These are phyloP conservation scores for Aureobasidium sp. DNA, from an alignment of 2,329 filamentous ascomycete species.

Conservation along the genomic window DNA sequence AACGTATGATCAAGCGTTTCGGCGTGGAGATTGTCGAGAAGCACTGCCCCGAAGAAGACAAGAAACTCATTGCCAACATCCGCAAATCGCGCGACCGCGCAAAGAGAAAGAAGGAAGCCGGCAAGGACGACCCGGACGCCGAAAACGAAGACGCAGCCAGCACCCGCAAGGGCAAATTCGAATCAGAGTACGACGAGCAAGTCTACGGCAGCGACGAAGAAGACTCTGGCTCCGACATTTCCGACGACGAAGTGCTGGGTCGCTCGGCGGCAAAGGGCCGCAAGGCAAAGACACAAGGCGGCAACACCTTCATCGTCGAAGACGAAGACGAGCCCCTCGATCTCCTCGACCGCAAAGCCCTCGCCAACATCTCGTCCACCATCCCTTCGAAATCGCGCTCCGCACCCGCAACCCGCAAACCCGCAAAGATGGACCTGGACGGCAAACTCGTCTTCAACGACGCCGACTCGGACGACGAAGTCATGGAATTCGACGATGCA, in stretches of 20 bases:
- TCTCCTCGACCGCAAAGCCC: constrained; percentile 77
- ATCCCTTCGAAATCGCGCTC: constrained; percentile 58
- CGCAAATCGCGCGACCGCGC: constrained; percentile 87
- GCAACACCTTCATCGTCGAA: constrained; percentile 80
- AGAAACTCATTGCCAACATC: constrained; percentile 88
- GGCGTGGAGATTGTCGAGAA: constrained; percentile 74
- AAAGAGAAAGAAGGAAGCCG: constrained; percentile 77
- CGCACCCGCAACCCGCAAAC: constrained; percentile 45
- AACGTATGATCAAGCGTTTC: constrained; percentile 87
- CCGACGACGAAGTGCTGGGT: constrained; percentile 52
- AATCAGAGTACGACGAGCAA: constrained; percentile 93
- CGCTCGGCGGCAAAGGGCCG: constrained; percentile 50
- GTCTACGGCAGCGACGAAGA: constrained; percentile 64
- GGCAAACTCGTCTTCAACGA: constrained; percentile 70
- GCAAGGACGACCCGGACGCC: constrained; percentile 44
- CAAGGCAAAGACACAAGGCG: constrained; percentile 33
- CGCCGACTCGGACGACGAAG: constrained; percentile 30
- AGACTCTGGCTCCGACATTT: constrained; percentile 54
- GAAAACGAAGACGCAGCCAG: constrained; percentile 19
- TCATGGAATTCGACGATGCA: constrained; percentile 46
- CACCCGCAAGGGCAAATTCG: constrained; percentile 58
- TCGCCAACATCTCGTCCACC: constrained; percentile 89
- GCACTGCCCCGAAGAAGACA: constrained; percentile 75
- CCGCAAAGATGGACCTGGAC: constrained; percentile 65
- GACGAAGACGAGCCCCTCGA: constrained; percentile 93